Base-by-base conservation (phyloP, 306 rosid genomes). In the Pyrus betulifolia region DNA sequence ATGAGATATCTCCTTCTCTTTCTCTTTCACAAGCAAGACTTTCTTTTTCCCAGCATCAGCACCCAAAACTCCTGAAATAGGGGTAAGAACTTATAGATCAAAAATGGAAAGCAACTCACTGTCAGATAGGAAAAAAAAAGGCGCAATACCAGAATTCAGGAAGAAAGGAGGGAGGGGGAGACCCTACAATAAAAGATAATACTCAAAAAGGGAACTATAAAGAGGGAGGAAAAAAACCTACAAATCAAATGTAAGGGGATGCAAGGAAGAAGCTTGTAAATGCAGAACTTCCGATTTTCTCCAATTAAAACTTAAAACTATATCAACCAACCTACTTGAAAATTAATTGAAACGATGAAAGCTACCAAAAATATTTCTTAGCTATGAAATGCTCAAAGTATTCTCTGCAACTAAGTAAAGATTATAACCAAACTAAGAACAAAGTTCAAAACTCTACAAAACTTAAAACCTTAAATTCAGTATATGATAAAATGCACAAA, bases 1-100 rank as follows among this genome's bases (percentile, higher is more conserved):
- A 68, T 76, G 76, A 81, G 85, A 60, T 74, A 72, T 78, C 70
- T 84, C 93, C 82, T 84, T 84, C 70, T 78, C 89, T 71, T 82
- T 87, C 82, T 89, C 93, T 77, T 80, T 85, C 76, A 85, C 81
- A 74, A 84, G 93, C 76, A 88, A 76, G 70, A 87, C 76, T 59
- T 87, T 85, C 84, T 78, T 87, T 85, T 85, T 89, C 73, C 88
- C 90, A 76, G 79, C 67, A 84, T 86, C 88, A 74, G 69, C 72
- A 81, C 84, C 84, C 74, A 77, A 74, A 79, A 64, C 82, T 65
- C 87, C 93, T 87, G 74, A 52, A 74, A 70, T 42, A 52, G 52
- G 12, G 30, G 15, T 23, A 57, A 65, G 46, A 40, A 64, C 38
- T n/a, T 2, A 22, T 35, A 17, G 67, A 76, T 25, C 6, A 67